phyloP scores from a whole-genome alignment of 1,139 yeast species.

The Scheffersomyces cryptocercus region DNA sequence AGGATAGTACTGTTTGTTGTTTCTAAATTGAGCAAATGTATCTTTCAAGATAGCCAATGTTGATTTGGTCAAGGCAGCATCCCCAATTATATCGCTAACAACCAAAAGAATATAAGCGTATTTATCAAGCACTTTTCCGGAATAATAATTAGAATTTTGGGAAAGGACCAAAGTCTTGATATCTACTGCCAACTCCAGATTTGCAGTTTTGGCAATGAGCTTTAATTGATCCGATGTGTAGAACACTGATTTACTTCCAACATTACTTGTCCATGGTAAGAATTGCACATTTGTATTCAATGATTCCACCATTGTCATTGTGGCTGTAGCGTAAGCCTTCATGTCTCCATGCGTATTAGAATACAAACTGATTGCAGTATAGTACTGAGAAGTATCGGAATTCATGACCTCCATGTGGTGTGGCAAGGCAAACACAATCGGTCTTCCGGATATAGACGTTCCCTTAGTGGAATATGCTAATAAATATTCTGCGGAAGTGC shows the following conservation, averaged over 20 bases:
- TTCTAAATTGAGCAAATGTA: constrained; percentile 52
- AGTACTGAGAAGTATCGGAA: constrained; percentile 26
- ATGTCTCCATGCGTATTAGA: constrained; percentile 69
- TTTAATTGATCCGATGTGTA: constrained; percentile 55
- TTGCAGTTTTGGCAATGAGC: constrained; percentile 56
- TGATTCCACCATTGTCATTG: constrained; percentile 50
- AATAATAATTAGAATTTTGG: constrained; percentile 57
- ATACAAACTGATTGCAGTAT: constrained; percentile 50
- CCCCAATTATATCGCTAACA: constrained; percentile 58
- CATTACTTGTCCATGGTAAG: constrained; percentile 54
- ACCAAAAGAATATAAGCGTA: constrained; percentile 71
- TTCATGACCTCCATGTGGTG: constrained; percentile 61
- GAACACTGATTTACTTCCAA: constrained; percentile 20
- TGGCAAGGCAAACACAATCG: constrained; percentile 65
- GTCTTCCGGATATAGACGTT: constrained; percentile 47
- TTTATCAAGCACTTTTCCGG: constrained; percentile 76
- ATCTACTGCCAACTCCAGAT: constrained; percentile 58
- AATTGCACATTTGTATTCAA: constrained; percentile 52
- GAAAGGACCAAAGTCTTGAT: constrained; percentile 50
- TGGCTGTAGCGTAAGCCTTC: constrained; percentile 55
- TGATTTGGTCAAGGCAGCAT: constrained; percentile 48
- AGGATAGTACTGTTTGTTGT: constrained; percentile 56
- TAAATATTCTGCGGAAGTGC: constrained; percentile 45
- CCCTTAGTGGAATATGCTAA: constrained; percentile 56
- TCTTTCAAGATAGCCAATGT: constrained; percentile 52